phyloP scores from a whole-genome alignment of 2,329 filamentous ascomycete genomes.

The Lasiodiplodia gonubiensis region DNA sequence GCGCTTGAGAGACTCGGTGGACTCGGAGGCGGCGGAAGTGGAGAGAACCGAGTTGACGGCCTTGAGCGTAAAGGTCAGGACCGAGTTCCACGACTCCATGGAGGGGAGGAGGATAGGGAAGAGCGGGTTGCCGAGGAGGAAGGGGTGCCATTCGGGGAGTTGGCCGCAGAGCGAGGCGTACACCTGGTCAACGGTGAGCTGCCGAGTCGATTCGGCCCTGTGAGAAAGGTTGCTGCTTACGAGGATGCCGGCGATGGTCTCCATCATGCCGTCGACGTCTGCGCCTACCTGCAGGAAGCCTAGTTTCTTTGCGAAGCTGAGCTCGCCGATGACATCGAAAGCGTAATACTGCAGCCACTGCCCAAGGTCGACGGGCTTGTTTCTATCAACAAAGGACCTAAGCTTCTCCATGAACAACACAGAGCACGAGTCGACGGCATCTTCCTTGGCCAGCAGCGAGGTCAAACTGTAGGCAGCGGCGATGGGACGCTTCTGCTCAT shows the following conservation, averaged over 20 bases:
- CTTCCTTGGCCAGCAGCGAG: conserved; percentile 45
- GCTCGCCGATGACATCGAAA: conserved; percentile 50
- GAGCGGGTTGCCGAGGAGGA: conserved; percentile 40
- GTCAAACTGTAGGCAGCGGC: conserved; percentile 50
- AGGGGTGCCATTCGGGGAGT: conserved; percentile 37
- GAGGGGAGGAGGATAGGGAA: conserved; percentile 41
- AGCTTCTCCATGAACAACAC: conserved; percentile 36
- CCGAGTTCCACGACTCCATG: conserved; percentile 45
- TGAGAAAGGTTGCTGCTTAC: background rate
- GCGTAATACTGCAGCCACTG: conserved; percentile 45
- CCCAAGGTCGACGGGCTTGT: conserved; percentile 36
- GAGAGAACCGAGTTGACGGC: conserved; percentile 37
- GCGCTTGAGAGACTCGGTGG: conserved; percentile 37
- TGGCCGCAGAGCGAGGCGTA: conserved; percentile 41
- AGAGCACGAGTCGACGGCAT: conserved; percentile 36
- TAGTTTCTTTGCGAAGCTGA: conserved; percentile 50
- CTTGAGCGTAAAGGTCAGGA: conserved; percentile 42
- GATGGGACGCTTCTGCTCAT: conserved; percentile 47
- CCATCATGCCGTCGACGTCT: conserved; percentile 47
- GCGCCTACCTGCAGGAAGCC: conserved; percentile 50
- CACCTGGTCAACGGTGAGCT: conserved; percentile 4
- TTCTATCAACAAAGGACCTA: conserved; percentile 32
- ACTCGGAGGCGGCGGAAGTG: conserved; percentile 38
- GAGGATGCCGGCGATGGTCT: conserved; percentile 33
- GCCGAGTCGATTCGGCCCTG: background rate